Evolutionary conservation across 352 stramenopile genomes (phyloP), one percentile per base, ranked within the genome.

Genomic region (Thalassiosira sp.): DNA sequence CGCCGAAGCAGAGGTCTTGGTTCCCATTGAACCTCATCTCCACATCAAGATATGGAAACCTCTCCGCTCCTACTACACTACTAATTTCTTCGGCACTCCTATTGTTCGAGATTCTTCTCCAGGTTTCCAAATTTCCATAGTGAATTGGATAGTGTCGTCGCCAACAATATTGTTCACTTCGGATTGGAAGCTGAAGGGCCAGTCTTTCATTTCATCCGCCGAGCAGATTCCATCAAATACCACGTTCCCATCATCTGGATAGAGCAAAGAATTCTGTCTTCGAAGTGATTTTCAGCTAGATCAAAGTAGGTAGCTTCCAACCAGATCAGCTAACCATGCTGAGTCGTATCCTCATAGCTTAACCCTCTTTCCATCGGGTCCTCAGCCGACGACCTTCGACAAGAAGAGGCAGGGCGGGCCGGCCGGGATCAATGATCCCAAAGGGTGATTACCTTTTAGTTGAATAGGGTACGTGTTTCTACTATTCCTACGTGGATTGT

Each of bases 91-190:
- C 11, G 33, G 33, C 11, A 40, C 33, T 40, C n/a, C n/a, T n/a
- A 40, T 40, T 5, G 33, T 5, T 40, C 33, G 5, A 11, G 33
- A 11, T 11, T 40, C 11, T 40, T 40, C 33, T 40, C 33, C 22
- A 25, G 56, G 56, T 3, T 64, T 64, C 56, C 56, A 64, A 13
- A 64, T 64, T 7, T 64, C 56, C 56, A 52, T 52, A 11, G 56
- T 40, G 11, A 40, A 40, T 40, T 40, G 33, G 33, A 40, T 40
- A 11, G 5, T 31, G 10, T 70, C 46, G 1, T 10, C 42, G n/a
- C 37, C 45, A 27, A 20, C 11, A 20, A 51, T 1, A 0, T 7
- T 1, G 37, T 62, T 37, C 0, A 51, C 20, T 49, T 40, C 33
- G 1, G 25, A 1, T 45, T 62, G 20, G 8, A 53, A 56, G n/a